phyloP scores from a whole-genome alignment of 352 stramenopile species.

The Phytophthora podocarpi region DNA sequence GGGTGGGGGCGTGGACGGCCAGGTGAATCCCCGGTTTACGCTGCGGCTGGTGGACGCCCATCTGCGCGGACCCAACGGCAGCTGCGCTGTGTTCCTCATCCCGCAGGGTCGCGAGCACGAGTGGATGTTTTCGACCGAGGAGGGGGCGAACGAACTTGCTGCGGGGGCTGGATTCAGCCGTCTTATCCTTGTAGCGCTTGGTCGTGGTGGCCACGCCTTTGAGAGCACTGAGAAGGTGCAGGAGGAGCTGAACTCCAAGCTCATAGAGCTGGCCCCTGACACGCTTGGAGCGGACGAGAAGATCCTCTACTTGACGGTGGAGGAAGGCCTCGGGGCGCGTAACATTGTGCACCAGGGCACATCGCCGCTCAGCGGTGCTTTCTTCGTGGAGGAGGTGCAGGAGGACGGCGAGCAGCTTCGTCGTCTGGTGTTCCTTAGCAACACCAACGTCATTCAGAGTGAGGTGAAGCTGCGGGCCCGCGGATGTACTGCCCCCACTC shows the following conservation, averaged over 20 bases:
- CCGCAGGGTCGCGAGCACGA: slow-evolving; percentile 84
- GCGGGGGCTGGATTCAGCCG: slow-evolving; percentile 66
- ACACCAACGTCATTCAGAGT: slow-evolving; percentile 79
- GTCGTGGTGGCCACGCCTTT: slow-evolving; percentile 63
- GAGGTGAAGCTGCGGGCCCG: slow-evolving; percentile 56
- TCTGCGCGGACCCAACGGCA: slow-evolving; percentile 52
- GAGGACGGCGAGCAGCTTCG: slow-evolving; percentile 52
- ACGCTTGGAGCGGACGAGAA: slow-evolving; percentile 48
- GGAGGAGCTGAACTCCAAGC: slow-evolving; percentile 69
- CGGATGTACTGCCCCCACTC: not conserved
- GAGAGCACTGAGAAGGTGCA: slow-evolving; percentile 70
- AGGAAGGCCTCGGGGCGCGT: slow-evolving; percentile 61
- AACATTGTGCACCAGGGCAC: slow-evolving; percentile 60
- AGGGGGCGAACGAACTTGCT: slow-evolving; percentile 68
- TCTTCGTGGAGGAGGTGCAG: slow-evolving; percentile 75
- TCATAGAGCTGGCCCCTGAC: slow-evolving; percentile 64
- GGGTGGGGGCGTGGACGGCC: slow-evolving; percentile 5
- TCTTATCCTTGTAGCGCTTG: slow-evolving; percentile 72
- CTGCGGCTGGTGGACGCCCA: slow-evolving; percentile 65
- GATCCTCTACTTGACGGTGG: slow-evolving; percentile 80
- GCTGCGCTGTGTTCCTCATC: slow-evolving; percentile 75
- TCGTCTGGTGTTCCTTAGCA: slow-evolving; percentile 77
- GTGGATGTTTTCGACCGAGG: slow-evolving; percentile 78
- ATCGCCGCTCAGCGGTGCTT: slow-evolving; percentile 58
- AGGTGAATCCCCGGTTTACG: slow-evolving; percentile 57